Base-by-base conservation (phyloP, 768 basidiomycete species). In the Termitomyces sp. region DNA sequence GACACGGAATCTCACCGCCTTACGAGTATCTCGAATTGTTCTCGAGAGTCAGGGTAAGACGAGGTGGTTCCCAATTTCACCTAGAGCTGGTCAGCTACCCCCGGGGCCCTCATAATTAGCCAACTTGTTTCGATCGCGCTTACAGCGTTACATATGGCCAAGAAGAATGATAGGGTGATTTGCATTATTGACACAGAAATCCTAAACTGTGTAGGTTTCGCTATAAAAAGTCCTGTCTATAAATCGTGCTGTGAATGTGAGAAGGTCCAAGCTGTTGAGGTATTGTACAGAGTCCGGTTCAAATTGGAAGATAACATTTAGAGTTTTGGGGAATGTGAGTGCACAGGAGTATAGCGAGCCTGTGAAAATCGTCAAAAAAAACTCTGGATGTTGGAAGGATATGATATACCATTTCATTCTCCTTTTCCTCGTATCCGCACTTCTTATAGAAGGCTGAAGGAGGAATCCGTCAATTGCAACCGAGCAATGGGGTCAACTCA, bases 361-460 rank as follows among this genome's bases (percentile, higher is more conserved):
- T 86, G 57, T n/a, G n/a, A 27, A 12, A 53, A 16, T 37, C 10
- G 31, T 54, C 6, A 49, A 31, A 25, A n/a, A 17, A 32, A 27
- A n/a, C 12, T 25, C 25, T n/a, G 32, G 27, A 2, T n/a, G n/a
- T n/a, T 41, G 19, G 19, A 11, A 14, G 40, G 10, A 16, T 37
- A 64, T 47, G 58, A 70, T 77, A 57, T 56, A 89, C 95, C 95
- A 98, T 98, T 72, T 97, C 92, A 65, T 82, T 86, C 73, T 95
- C 95, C 73, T 95, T 96, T 76, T 86, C 88, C 71, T 82, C 79
- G 66, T 76, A 97, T 21, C 96, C 96, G 68, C 96, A 99, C 73
- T 98, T 98, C 71, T 93, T 78, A 71, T 99, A 99, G 76, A 99
- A 99, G 9, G 91, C 95, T 97, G 67, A 38, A n/a, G n/a, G 29